A percentile compares a stretch with the other conserved stretches of the same genome.
Conservation (phyloP, 2,329 filamentous ascomycete species). For the Trichoderma arundinaceum region DNA sequence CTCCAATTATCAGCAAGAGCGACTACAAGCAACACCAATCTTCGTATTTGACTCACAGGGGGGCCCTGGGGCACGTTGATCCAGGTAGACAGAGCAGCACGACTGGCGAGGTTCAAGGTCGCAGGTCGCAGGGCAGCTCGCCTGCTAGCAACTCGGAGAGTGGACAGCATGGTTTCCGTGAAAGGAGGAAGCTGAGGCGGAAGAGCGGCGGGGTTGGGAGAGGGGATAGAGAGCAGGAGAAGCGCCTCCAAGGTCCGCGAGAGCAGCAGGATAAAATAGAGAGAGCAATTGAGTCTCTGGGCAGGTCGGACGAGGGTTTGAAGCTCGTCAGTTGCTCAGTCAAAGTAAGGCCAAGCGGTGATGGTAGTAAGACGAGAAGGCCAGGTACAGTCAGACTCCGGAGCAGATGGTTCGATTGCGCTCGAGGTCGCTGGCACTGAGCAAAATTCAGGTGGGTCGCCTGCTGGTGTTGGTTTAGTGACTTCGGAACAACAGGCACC, state of each 20-base stretch:
- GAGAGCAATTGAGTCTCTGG: slow-evolving; percentile 27
- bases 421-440: slow-evolving; percentile 8
- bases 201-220: neutral
- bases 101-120: slow-evolving; percentile 50
- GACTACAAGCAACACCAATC: neutral
- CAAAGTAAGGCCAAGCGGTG: slow-evolving; percentile 2
- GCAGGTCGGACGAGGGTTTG: slow-evolving; percentile 1
- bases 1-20: slow-evolving; percentile 34
- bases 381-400: slow-evolving; percentile 24
- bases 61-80: slow-evolving; percentile 90
- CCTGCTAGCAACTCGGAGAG: slow-evolving; percentile 59
- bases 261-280: neutral
- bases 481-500: slow-evolving; percentile 9
- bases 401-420: slow-evolving; percentile 28
- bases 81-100: slow-evolving; percentile 77
- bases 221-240: slow-evolving; percentile 1
- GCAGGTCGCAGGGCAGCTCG: slow-evolving; percentile 52
- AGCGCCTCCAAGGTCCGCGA: slow-evolving; percentile 5
- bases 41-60: slow-evolving; percentile 68
- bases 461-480: slow-evolving; percentile 10
- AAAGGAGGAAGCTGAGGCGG: slow-evolving; percentile 21
- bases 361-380: slow-evolving; percentile 19
- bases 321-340: slow-evolving; percentile 18
- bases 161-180: slow-evolving; percentile 56
- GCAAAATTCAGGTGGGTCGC: slow-evolving; percentile 30